Evolutionary conservation across 2,329 filamentous ascomycete species (phyloP), one percentile per base, ranked within the genome.

Genomic region (Cordyceps militaris): DNA sequence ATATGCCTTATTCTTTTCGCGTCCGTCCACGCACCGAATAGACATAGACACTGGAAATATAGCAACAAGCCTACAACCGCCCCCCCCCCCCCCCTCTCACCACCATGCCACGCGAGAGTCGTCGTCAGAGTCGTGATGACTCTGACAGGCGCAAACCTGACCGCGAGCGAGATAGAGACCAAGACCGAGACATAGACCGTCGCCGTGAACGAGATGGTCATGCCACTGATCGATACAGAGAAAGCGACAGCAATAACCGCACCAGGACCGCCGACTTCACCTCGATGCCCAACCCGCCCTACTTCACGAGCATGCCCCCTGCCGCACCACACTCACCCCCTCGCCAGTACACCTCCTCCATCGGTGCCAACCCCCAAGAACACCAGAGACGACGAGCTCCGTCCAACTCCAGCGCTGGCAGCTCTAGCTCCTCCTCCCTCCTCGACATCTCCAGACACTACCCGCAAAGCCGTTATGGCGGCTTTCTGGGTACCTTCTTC

Each of bases 361-460:
- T 21, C 5, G 48, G 16, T 11, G 14, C 26, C 48, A 47, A 49
- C 19, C 16, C 19, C 13, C 30, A 26, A 40, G 14, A 14, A 38
- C 14, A 38, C 42, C 48, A 50, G 53, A 52, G 51, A 54, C 21
- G 26, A 24, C 38, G 52, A 53, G 47, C 52, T 40, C 36, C 52
- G 40, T 51, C 66, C 52, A 66, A 70, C 42, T 65, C 70, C 8
- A 66, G 67, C 30, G 73, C 71, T 19, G 71, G 69, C 60, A 66
- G 76, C 57, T 83, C 77, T 38, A 79, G 79, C 43, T 81, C 79
- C 16, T 79, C 78, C 16, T 87, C 84, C 1, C 76, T 85, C 57
- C 71, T 89, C 56, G 86, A 90, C 65, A 85, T 90, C 54, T 88
- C 86, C 50, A 78, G 78, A 40, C 73, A 77, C 54, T 76, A 75